These are phyloP conservation scores for Tolypocladium capitatum DNA, from an alignment of 2,329 filamentous ascomycete genomes.

Conservation along the genomic window DNA sequence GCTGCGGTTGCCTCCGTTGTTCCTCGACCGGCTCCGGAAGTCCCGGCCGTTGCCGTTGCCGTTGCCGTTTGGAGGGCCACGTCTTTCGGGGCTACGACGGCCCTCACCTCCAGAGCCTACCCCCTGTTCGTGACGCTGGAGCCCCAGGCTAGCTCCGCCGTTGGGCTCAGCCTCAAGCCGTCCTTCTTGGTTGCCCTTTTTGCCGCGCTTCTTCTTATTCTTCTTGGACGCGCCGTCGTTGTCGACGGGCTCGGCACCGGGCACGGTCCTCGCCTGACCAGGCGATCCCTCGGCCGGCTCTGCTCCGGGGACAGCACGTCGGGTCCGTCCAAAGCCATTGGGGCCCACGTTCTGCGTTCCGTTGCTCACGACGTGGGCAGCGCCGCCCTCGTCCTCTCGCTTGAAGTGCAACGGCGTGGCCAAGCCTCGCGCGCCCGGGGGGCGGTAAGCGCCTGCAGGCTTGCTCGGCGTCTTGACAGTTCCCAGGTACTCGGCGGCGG, in stretches of 20 bases:
- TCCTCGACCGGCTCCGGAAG: slow-evolving; percentile 8
- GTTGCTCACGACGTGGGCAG: slow-evolving; percentile 70
- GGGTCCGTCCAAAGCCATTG: slow-evolving; percentile 68
- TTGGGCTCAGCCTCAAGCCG: slow-evolving; percentile 33
- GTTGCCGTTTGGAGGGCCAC: slow-evolving; percentile 25
- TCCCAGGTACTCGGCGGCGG: slow-evolving; percentile 67
- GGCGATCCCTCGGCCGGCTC: slow-evolving; percentile 53
- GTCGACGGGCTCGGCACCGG: slow-evolving; percentile 47
- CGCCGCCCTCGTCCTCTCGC: slow-evolving; percentile 91
- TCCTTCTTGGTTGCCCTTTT: slow-evolving; percentile 76
- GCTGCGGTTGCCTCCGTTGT: slow-evolving; percentile 37
- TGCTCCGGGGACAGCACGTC: slow-evolving; percentile 76
- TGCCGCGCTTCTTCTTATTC: slow-evolving; percentile 96
- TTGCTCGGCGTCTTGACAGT: slow-evolving; percentile 92
- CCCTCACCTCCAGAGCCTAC: slow-evolving; percentile 34
- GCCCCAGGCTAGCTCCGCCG: slow-evolving; percentile 33
- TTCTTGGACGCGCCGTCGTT: slow-evolving; percentile 68
- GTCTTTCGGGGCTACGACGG: slow-evolving; percentile 55
- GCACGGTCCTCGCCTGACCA: slow-evolving; percentile 55
- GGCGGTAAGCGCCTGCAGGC: slow-evolving; percentile 91
- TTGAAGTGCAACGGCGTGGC: slow-evolving; percentile 89
- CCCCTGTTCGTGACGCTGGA: slow-evolving; percentile 26
- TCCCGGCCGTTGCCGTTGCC: slow-evolving; percentile 3
- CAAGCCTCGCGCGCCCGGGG: slow-evolving; percentile 81
- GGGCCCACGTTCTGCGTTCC: slow-evolving; percentile 55